Conservation (phyloP, 1,284 basidiomycete genomes). For the Trichosporon coremiiforme region DNA sequence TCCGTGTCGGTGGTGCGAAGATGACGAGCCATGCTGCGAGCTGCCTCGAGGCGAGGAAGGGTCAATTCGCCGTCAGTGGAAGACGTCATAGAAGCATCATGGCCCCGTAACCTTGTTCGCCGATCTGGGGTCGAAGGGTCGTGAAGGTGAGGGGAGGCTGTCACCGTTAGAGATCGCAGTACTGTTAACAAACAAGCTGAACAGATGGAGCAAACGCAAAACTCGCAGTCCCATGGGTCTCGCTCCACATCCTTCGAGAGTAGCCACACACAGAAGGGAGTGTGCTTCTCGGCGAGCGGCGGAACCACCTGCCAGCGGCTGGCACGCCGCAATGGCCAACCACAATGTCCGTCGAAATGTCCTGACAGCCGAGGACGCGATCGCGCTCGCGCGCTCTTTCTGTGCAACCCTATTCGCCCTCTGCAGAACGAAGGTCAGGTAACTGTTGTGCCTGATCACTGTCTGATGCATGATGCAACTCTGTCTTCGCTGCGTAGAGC, state of each 20-base stretch:
- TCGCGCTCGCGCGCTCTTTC: neutral
- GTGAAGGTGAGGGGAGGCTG: slow-evolving; percentile 3
- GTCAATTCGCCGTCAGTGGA: neutral
- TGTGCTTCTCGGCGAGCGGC: too few relatives aligned
- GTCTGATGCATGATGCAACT: slow-evolving; percentile 10
- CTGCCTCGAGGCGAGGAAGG: neutral
- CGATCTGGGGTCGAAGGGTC: neutral
- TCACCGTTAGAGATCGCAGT: slow-evolving; percentile 1
- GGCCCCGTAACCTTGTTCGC: slow-evolving; percentile 3
- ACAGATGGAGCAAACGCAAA: neutral
- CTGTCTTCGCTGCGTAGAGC: neutral
- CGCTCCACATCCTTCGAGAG: neutral
- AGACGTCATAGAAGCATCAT: neutral
- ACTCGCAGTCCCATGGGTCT: neutral
- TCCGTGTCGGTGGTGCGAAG: neutral
- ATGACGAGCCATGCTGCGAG: neutral
- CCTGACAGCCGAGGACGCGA: neutral
- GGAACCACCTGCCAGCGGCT: neutral
- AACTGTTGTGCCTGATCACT: neutral
- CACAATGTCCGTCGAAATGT: neutral
- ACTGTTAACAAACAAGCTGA: neutral
- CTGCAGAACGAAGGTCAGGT: neutral
- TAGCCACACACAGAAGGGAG: too few relatives aligned
- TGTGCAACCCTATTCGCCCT: neutral
- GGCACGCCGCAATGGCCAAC: neutral